Conservation (phyloP, 306 rosid species). For the Rosa persica region DNA sequence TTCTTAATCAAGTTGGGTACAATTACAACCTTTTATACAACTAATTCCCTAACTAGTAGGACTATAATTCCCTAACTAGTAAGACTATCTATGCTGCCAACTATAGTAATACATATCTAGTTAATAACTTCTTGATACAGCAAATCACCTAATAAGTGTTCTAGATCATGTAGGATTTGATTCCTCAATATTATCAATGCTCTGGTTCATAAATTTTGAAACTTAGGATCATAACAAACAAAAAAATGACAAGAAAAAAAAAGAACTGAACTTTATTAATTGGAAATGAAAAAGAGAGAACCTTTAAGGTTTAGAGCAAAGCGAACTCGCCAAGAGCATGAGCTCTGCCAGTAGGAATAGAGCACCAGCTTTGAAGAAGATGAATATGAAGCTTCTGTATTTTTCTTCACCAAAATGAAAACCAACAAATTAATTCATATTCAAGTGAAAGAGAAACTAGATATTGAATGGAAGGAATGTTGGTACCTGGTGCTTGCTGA, state of each 20-base stretch:
- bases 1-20: too few species aligned
- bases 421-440: not conserved
- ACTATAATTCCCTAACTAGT: too few species aligned
- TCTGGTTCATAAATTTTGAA: not conserved
- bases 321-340: conserved; percentile 55
- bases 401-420: not conserved
- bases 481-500: conserved; percentile 1
- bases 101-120: too few species aligned
- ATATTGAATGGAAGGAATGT: not conserved
- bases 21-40: too few species aligned
- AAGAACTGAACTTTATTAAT: not conserved
- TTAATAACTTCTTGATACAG: too few species aligned
- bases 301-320: conserved; percentile 55
- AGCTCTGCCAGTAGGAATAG: conserved; percentile 51
- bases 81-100: too few species aligned
- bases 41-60: too few species aligned
- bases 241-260: not conserved
- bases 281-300: conserved; percentile 7
- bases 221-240: not conserved
- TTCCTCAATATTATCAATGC: too few species aligned
- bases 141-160: too few species aligned
- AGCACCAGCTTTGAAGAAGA: conserved; percentile 30
- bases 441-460: not conserved
- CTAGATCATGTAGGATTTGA: too few species aligned
- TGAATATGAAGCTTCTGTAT: not conserved